These are phyloP conservation scores for Penicillium rolfsii DNA, from an alignment of 2,329 filamentous ascomycete species.

Conservation along the genomic window DNA sequence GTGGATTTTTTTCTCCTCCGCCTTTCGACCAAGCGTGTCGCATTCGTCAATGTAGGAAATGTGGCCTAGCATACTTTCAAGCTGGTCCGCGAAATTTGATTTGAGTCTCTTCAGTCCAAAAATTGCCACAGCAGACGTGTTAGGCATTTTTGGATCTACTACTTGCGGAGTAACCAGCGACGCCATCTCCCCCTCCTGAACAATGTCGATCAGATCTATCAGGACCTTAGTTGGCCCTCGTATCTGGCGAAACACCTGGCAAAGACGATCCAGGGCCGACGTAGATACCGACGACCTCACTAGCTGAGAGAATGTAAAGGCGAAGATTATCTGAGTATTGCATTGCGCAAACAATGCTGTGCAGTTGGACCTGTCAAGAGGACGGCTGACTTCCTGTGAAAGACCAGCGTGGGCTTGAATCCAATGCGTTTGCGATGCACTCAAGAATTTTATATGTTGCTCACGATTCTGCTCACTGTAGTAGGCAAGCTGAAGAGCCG, in stretches of 20 bases:
- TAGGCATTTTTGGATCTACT: neutral
- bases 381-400: neutral
- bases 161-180: neutral
- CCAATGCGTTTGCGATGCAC: neutral
- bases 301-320: neutral
- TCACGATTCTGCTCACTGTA: too few relatives aligned
- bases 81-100: neutral
- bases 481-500: too few relatives aligned
- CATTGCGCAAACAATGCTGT: neutral
- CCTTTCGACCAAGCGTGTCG: conserved; percentile 3
- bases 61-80: neutral
- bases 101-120: too few relatives aligned
- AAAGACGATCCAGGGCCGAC: neutral
- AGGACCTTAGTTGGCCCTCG: neutral
- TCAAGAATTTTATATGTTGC: too few relatives aligned
- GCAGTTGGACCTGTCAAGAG: neutral
- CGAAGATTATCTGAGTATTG: neutral
- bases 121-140: neutral
- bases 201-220: neutral
- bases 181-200: neutral
- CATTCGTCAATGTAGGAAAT: conserved; percentile 7
- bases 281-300: neutral
- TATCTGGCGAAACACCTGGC: neutral
- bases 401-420: neutral
- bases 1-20: conserved; percentile 3